Evolutionary conservation across 805 yeast genomes (phyloP), one percentile per base, ranked within the genome.

Genomic region (Wickerhamiella sorbophila): DNA sequence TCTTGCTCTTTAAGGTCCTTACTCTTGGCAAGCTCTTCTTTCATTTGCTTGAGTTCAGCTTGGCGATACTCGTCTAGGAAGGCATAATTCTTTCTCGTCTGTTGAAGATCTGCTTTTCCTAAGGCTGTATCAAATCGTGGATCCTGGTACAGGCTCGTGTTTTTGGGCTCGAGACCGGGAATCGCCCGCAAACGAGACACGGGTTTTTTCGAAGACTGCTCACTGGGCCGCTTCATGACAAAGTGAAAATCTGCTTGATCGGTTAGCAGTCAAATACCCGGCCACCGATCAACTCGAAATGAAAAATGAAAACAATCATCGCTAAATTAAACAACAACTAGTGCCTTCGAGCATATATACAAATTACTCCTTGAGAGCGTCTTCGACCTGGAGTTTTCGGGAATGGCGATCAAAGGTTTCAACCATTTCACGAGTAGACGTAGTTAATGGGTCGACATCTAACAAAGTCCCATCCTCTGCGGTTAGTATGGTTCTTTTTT

Each of bases 81-180:
- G 35, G 74, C 71, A 63, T 91, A 91, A 54, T 88, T 78, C 53
- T 75, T 73, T 46, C 96, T 68, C 15, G 82, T 72, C 44, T 69
- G 67, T 26, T 67, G 63, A 44, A 72, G 62, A 56, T 87, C 88
- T 1, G 91, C 83, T 52, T 75, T 79, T 44, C 97, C 97, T 48
- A 75, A 75, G 0, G 95, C 86, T 2, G 88, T 72, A 59, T 91
- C 95, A 58, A 91, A 91, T 51, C 98, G 69, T 27, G 93, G 79
- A 63, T 91, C 98, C 38, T 74, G 70, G 56, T 80, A 78, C 22
- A 79, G 60, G 14, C 64, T 65, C 14, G 59, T 26, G 52, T 39
- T 59, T 52, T 43, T 61, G 56, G 49, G 59, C 24, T 48, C 47
- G 19, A 58, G 59, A 4, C 63, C 65, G 2, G 66, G 88, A 10